Conservation (phyloP, 352 stramenopile species). For the Pythium apleroticum region DNA sequence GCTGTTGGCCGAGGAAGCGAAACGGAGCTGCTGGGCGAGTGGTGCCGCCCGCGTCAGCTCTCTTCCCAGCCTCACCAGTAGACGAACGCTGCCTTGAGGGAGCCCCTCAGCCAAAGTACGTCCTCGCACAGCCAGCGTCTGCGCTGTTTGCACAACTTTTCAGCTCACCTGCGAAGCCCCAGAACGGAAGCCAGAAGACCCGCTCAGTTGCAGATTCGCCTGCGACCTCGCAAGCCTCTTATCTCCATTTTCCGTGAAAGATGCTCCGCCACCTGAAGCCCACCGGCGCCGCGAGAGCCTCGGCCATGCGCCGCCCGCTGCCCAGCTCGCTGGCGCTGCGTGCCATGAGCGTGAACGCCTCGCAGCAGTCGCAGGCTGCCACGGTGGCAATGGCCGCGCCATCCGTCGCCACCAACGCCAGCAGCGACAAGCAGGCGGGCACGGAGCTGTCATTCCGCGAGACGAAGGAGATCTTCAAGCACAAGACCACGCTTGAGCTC, state of each 20-base stretch:
- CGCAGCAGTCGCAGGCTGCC: constrained; percentile 18
- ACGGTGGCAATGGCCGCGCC: constrained; percentile 26
- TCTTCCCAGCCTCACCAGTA: constrained; percentile 1
- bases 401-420: background rate
- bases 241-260: constrained; percentile 1
- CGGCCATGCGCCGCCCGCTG: constrained; percentile 21
- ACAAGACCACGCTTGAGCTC: constrained; percentile 85
- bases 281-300: constrained; percentile 10
- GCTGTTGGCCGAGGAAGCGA: constrained; percentile 1
- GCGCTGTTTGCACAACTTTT: background rate
- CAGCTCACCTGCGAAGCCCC: background rate
- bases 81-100: constrained; percentile 1
- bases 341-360: constrained; percentile 30
- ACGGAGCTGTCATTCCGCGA: constrained; percentile 64
- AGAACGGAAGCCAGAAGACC: background rate
- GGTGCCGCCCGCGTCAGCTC: background rate
- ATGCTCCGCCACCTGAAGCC: constrained; percentile 24
- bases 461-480: constrained; percentile 80
- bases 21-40: background rate
- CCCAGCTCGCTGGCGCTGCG: constrained; percentile 11
- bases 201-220: background rate
- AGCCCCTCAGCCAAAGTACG: too few species aligned
- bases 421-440: constrained; percentile 2
- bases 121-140: too few species aligned
- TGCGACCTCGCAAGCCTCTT: background rate